Evolutionary conservation across 352 stramenopile species (phyloP).

Genomic region (Globisporangium lucens): DNA sequence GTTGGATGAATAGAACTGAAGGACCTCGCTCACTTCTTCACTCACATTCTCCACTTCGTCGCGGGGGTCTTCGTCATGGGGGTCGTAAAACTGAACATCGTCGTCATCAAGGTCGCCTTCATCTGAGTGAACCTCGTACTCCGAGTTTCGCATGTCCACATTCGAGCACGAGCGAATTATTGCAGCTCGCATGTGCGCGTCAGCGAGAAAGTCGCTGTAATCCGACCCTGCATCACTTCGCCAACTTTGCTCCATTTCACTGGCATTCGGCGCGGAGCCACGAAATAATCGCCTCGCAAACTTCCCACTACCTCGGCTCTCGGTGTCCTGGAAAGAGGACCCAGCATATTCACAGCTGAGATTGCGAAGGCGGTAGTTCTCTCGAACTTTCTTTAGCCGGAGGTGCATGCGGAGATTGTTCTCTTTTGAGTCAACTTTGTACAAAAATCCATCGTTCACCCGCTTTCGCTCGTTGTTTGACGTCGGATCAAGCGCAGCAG

Average conservation of each 20-base stretch:
- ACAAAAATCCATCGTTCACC: slow-evolving; percentile 29
- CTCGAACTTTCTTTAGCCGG: slow-evolving; percentile 54
- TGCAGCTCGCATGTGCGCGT: slow-evolving; percentile 76
- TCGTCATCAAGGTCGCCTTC: slow-evolving; percentile 46
- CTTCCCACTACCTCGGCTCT: slow-evolving; percentile 35
- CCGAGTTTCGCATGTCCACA: slow-evolving; percentile 28
- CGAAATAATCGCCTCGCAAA: slow-evolving; percentile 27
- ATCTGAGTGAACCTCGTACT: slow-evolving; percentile 43
- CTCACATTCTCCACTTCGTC: slow-evolving; percentile 24
- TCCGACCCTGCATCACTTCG: slow-evolving; percentile 69
- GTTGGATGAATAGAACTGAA: slow-evolving; percentile 1
- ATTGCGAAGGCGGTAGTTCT: slow-evolving; percentile 66
- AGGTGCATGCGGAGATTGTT: slow-evolving; percentile 78
- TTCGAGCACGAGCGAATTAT: slow-evolving; percentile 72
- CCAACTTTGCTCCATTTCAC: slow-evolving; percentile 55
- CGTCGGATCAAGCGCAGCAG: not conserved
- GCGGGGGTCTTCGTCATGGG: slow-evolving; percentile 23
- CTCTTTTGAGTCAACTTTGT: slow-evolving; percentile 69
- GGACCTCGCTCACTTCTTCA: slow-evolving; percentile 12
- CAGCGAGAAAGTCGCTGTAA: slow-evolving; percentile 73
- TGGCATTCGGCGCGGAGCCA: slow-evolving; percentile 22
- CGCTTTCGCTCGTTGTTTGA: not conserved
- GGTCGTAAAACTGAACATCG: slow-evolving; percentile 36
- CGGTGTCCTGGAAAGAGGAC: slow-evolving; percentile 42
- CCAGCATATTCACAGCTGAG: slow-evolving; percentile 58